Evolutionary conservation across 148 eudicot genomes (phyloP).

Genomic region (Persicaria maculosa): DNA sequence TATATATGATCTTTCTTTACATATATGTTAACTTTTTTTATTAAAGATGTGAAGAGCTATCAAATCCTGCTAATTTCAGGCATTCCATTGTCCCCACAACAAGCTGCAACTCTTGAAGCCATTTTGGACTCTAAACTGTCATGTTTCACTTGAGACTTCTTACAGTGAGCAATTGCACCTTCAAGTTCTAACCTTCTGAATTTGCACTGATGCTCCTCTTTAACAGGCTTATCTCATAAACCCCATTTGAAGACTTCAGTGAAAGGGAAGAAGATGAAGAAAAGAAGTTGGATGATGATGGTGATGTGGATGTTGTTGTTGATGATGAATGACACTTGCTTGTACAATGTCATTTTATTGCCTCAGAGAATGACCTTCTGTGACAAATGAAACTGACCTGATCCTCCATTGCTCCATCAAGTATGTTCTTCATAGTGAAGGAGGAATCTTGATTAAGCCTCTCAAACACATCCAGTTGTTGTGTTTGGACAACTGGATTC

Average conservation of each 20-base stretch:
- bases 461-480: conserved; percentile 20
- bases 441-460: conserved; percentile 20
- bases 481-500: conserved; percentile 16
- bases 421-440: conserved; percentile 22
- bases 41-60: not conserved
- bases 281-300: conserved; percentile 30
- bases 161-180: conserved; percentile 70
- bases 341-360: conserved; percentile 40
- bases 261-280: conserved; percentile 34
- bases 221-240: conserved; percentile 31
- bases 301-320: conserved; percentile 26
- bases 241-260: conserved; percentile 21
- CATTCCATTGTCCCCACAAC: conserved; percentile 16
- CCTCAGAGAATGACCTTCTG: conserved; percentile 60
- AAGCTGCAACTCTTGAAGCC: conserved; percentile 19
- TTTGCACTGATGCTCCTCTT: conserved; percentile 41
- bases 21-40: not conserved
- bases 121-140: not conserved
- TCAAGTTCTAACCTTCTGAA: conserved; percentile 46
- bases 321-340: conserved; percentile 32
- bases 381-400: conserved; percentile 23
- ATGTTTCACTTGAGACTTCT: conserved; percentile 40
- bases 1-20: not conserved
- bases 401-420: conserved; percentile 20
- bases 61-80: conserved; percentile 19